Conservation (phyloP, 352 stramenopile genomes). For the Phytophthora chlamydospora region DNA sequence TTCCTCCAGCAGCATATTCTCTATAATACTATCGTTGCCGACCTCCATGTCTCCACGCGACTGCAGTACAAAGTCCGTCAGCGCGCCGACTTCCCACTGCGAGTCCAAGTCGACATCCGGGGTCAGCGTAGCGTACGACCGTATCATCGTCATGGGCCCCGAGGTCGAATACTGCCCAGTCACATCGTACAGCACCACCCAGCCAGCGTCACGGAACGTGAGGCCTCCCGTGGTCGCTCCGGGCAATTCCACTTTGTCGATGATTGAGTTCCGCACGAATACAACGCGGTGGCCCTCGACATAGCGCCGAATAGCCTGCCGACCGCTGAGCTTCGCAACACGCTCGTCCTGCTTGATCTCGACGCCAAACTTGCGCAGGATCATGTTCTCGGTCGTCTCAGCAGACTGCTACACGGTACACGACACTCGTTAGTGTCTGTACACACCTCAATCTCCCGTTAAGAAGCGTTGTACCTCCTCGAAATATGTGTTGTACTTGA, state of each 20-base stretch:
- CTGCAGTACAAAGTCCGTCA: conserved; percentile 55
- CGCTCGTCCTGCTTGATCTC: conserved; percentile 26
- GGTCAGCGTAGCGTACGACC: conserved; percentile 34
- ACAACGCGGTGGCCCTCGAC: conserved; percentile 24
- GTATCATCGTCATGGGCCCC: conserved; percentile 27
- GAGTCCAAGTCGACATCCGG: conserved; percentile 37
- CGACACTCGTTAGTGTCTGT: background rate
- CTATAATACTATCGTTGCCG: conserved; percentile 30
- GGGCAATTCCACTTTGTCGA: conserved; percentile 17
- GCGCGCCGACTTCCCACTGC: conserved; percentile 37
- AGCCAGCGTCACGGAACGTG: conserved; percentile 32
- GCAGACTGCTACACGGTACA: conserved; percentile 15
- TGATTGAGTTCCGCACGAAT: conserved; percentile 31
- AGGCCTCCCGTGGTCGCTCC: conserved; percentile 13
- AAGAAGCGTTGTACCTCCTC: conserved; percentile 19
- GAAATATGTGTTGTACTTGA: conserved; percentile 38
- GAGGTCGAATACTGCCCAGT: conserved; percentile 14
- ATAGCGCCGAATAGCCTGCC: conserved; percentile 34
- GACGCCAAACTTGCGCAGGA: conserved; percentile 39
- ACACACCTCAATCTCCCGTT: background rate
- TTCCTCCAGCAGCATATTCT: conserved; percentile 30
- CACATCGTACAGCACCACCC: conserved; percentile 37
- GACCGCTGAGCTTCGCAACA: conserved; percentile 20
- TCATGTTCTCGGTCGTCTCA: conserved; percentile 21
- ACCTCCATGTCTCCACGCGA: conserved; percentile 31